Conservation (phyloP, 1,284 basidiomycete genomes). For the Salmacisia buchloeana region DNA sequence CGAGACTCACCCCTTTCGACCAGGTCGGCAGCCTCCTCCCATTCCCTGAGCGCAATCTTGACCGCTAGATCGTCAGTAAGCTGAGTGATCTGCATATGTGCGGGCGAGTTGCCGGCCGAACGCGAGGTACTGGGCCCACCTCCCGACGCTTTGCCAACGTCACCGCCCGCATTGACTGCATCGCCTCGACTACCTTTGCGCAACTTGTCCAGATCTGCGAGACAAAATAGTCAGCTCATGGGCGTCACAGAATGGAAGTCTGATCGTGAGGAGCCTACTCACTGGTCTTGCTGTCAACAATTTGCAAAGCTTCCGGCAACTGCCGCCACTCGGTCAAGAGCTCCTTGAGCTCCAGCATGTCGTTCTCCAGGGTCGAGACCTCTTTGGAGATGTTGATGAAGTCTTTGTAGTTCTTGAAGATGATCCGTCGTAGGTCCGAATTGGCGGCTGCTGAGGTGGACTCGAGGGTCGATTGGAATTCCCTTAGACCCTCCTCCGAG, state of each 20-base stretch:
- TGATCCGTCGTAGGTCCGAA: slow-evolving; percentile 38
- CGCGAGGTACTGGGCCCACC: too few species aligned
- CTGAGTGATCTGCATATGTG: slow-evolving; percentile 77
- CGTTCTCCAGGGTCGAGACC: slow-evolving; percentile 90
- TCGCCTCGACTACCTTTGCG: too few species aligned
- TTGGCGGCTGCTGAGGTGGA: slow-evolving; percentile 18
- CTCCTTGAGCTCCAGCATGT: slow-evolving; percentile 95
- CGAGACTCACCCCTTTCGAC: slow-evolving; percentile 68
- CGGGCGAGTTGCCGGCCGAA: slow-evolving; percentile 46
- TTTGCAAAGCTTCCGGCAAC: slow-evolving; percentile 36
- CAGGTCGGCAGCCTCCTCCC: slow-evolving; percentile 75
- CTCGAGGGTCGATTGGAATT: neutral
- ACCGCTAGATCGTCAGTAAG: slow-evolving; percentile 88
- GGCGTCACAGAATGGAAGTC: too few species aligned
- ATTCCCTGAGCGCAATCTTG: slow-evolving; percentile 79
- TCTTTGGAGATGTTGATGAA: slow-evolving; percentile 96
- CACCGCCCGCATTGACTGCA: too few species aligned
- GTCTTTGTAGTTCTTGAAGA: slow-evolving; percentile 67
- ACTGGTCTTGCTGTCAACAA: slow-evolving; percentile 29
- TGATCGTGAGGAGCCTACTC: neutral
- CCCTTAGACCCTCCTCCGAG: slow-evolving; percentile 2
- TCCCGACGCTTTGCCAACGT: too few species aligned
- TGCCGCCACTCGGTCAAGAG: slow-evolving; percentile 79
- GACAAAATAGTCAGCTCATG: too few species aligned
- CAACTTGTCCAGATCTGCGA: too few species aligned